Conservation (phyloP, 1,284 basidiomycete species). For the Marasmius sp. region DNA sequence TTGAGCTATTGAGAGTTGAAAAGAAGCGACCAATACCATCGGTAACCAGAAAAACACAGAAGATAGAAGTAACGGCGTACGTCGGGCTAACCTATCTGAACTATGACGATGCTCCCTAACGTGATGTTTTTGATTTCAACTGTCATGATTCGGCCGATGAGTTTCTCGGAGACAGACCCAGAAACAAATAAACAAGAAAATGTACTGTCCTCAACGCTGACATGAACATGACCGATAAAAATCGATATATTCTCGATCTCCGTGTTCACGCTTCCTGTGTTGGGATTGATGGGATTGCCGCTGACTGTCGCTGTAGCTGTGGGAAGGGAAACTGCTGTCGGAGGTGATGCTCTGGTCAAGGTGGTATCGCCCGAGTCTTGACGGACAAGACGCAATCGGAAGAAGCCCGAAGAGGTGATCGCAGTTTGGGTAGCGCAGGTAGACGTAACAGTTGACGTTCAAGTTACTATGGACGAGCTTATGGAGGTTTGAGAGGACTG, state of each 20-base stretch:
- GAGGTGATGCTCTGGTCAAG: not conserved
- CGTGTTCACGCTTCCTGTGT: too few relatives aligned
- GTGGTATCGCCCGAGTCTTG: conserved; percentile 8
- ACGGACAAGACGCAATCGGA: conserved; percentile 14
- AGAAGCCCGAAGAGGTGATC: conserved; percentile 5
- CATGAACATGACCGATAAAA: too few relatives aligned
- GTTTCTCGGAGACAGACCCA: too few relatives aligned
- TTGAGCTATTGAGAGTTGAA: not conserved
- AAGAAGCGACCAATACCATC: not conserved
- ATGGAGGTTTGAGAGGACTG: conserved; percentile 14
- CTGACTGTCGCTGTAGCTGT: conserved; percentile 16
- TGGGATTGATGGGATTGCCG: conserved; percentile 13
- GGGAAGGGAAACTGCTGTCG: conserved; percentile 8
- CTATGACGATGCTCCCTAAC: conserved; percentile 18
- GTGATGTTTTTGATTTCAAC: conserved; percentile 19
- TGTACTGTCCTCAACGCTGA: too few relatives aligned
- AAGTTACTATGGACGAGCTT: conserved; percentile 8
- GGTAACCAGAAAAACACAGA: not conserved
- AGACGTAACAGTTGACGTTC: conserved; percentile 7
- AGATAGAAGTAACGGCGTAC: not conserved
- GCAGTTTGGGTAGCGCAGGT: conserved; percentile 12
- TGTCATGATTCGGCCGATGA: too few relatives aligned
- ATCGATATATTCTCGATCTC: too few relatives aligned
- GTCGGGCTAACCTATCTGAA: conserved; percentile 21
- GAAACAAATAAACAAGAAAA: too few relatives aligned